Evolutionary conservation across 2,329 filamentous ascomycete genomes (phyloP), one percentile per base, ranked within the genome.

Genomic region (Microdochium nivale): DNA sequence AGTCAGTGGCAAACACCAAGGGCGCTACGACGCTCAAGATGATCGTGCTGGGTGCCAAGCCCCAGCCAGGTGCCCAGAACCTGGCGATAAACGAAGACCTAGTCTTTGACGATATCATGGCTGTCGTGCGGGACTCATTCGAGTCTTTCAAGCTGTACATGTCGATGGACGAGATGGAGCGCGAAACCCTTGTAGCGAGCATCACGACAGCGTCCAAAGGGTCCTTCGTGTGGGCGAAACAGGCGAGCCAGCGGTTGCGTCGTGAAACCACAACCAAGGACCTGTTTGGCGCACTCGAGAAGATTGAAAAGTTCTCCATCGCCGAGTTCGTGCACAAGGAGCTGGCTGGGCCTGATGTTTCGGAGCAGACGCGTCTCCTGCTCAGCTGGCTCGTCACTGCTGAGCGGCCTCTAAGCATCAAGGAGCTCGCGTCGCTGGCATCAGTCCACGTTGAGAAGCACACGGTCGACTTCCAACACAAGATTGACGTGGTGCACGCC

Each of bases 211-310:
- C 62, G 10, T 60, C 68, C 5, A 58, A 63, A 10, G 64, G 67
- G 9, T 70, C 68, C 5, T 70, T 71, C 52, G 60, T 70, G 0
- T 69, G 66, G 64, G 68, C 66, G 3, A 71, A 68, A 54, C 59
- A 70, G 7, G 63, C 61, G 9, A 51, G 63, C 1, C 67, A 66
- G 54, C 58, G 56, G 16, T 54, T 64, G 25, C 59, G 62, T 21
- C 53, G 56, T n/a, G 67, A 67, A 52, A 51, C 55, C 19, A 54
- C 52, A 1, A 48, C 56, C 0, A 61, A 68, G 14, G 56, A 37
- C 8, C 51, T 69, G 7, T 47, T 49, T 23, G 66, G 65, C 54
- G 56, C 60, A 1, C 56, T 69, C 1, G 65, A 68, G 9, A 52
- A 47, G 3, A 21, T 70, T 0, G 43, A 60, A 1, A 60, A 54